Evolutionary conservation across 495 filamentous ascomycete genomes (phyloP), one percentile per base, ranked within the genome.

Genomic region (Aspergillus leporis): DNA sequence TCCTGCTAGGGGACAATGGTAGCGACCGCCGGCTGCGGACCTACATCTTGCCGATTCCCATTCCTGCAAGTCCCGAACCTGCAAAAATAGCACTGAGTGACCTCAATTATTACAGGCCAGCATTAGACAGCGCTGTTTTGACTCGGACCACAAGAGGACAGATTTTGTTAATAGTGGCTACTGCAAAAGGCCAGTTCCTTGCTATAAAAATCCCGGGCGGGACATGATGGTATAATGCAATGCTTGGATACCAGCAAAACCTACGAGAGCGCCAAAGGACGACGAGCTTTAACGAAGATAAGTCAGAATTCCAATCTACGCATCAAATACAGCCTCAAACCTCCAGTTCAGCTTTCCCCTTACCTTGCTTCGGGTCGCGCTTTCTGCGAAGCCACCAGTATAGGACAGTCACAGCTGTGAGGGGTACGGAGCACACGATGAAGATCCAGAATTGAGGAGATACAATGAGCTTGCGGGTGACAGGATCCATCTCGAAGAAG

Each of bases 391-490:
- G 38, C 61, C 52, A 61, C 67, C 70, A 72, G 30, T 51, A 66
- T 14, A 59, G 52, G n/a, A 72, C 38, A 4, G 73, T 75, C 6
- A 65, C 51, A 3, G 57, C 55, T 9, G 70, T 75, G 14, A 77
- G 55, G 0, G 65, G 59, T 14, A 70, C 52, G 2, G 73, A 56
- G 23, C 55, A 55, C 1, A 67, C 56, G 5, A 75, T 30, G 25
- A 65, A 77, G 53, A 77, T 75, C 74, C 74, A 77, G 45, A 75
- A 72, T 57, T 66, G 69, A 30, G 48, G 66, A 45, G 65, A 65
- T 34, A 65, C 61, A 9, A 69, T 43, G 21, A 77, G 61, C 2
- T 51, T 48, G 16, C 51, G 57, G 30, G 61, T 66, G 2, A 61
- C 46, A 19, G 65, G 31, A 51, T 71, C 58, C 62, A 72, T 66